These are phyloP conservation scores for Aspergillus texensis DNA, from an alignment of 2,329 filamentous ascomycete genomes.

Conservation along the genomic window DNA sequence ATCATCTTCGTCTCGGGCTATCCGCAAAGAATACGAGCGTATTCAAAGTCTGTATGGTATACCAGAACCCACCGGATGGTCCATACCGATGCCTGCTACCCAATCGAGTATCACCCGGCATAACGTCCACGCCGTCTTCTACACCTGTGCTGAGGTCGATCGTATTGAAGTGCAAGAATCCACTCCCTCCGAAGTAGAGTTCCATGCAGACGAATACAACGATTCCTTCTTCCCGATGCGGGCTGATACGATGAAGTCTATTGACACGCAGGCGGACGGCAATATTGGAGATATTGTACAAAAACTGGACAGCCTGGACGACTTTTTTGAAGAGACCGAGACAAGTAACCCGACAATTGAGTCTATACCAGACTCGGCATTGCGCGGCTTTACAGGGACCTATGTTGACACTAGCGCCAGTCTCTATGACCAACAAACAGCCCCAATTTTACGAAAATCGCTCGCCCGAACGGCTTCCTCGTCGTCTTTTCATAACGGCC, in stretches of 20 bases:
- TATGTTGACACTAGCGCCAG: slow-evolving; percentile 75
- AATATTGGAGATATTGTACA: slow-evolving; percentile 81
- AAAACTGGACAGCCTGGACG: slow-evolving; percentile 76
- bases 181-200: slow-evolving; percentile 84
- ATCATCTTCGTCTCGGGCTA: slow-evolving; percentile 73
- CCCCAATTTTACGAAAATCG: slow-evolving; percentile 86
- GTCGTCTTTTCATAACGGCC: slow-evolving; percentile 82
- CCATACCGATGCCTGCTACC: slow-evolving; percentile 86
- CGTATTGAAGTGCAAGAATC: slow-evolving; percentile 61
- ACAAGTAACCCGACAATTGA: slow-evolving; percentile 60
- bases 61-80: slow-evolving; percentile 93
- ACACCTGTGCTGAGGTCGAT: slow-evolving; percentile 77
- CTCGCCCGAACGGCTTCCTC: slow-evolving; percentile 70
- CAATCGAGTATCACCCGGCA: slow-evolving; percentile 83
- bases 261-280: slow-evolving; percentile 63
- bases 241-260: slow-evolving; percentile 90
- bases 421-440: slow-evolving; percentile 88
- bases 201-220: slow-evolving; percentile 84
- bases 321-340: slow-evolving; percentile 74
- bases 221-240: slow-evolving; percentile 78
- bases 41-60: slow-evolving; percentile 96
- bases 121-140: slow-evolving; percentile 96
- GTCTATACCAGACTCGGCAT: slow-evolving; percentile 37
- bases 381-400: slow-evolving; percentile 59
- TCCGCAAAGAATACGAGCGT: slow-evolving; percentile 91